A percentile compares a stretch with the other conserved stretches of the same genome.
These are phyloP conservation scores for Dendrobium officinale DNA, from an alignment of 106 monocot genomes.

Conservation along the genomic window DNA sequence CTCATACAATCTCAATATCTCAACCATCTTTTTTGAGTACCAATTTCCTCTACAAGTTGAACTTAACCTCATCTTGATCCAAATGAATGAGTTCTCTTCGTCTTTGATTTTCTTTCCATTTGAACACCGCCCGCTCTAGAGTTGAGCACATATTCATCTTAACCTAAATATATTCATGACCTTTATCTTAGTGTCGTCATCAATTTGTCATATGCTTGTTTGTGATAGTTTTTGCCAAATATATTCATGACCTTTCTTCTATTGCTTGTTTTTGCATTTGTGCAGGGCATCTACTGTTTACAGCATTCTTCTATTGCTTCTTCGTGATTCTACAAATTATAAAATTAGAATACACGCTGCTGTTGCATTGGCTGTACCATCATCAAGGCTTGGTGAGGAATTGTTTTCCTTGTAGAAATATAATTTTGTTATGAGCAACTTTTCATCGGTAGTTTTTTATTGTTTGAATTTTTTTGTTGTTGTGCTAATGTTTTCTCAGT, in stretches of 20 bases:
- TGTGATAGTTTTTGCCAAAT: not conserved
- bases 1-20: too few species aligned
- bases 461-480: not conserved
- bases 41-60: too few species aligned
- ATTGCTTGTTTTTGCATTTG: not conserved
- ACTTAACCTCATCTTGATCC: too few species aligned
- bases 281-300: constrained; percentile 87
- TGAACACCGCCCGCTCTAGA: too few species aligned
- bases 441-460: not conserved
- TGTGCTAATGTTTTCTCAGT: not conserved
- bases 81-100: too few species aligned
- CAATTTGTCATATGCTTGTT: not conserved
- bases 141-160: too few species aligned
- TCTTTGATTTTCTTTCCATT: too few species aligned
- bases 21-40: too few species aligned
- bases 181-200: not conserved
- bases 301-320: constrained; percentile 80
- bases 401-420: not conserved
- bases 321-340: constrained; percentile 94
- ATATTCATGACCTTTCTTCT: not conserved
- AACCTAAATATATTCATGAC: too few species aligned
- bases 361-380: constrained; percentile 84
- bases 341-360: constrained; percentile 98
- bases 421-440: not conserved
- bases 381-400: constrained; percentile 60